phyloP scores from a whole-genome alignment of 1,139 yeast species.

The Insectozyma bohioensis region DNA sequence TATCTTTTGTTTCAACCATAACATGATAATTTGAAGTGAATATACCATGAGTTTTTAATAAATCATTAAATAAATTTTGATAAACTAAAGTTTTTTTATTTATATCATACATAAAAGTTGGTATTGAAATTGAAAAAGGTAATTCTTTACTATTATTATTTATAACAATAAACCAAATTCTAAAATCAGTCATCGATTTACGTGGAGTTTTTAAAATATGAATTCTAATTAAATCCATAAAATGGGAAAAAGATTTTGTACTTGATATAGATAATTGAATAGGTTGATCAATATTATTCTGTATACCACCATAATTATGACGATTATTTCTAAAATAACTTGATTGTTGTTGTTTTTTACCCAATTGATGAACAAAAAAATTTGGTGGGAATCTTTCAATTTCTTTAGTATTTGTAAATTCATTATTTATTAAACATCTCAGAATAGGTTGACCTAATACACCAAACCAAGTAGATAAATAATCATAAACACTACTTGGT shows the following conservation, averaged over 20 bases:
- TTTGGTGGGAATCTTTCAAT: slow-evolving; percentile 55
- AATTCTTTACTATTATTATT: slow-evolving; percentile 21
- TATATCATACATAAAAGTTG: slow-evolving; percentile 32
- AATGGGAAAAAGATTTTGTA: slow-evolving; percentile 35
- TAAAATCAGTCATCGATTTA: slow-evolving; percentile 19
- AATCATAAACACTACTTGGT: slow-evolving; percentile 41
- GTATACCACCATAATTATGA: slow-evolving; percentile 13
- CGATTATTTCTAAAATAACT: slow-evolving; percentile 14
- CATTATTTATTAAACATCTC: slow-evolving; percentile 43
- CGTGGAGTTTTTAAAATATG: slow-evolving; percentile 20
- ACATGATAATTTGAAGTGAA: slow-evolving; percentile 31
- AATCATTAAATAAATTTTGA: slow-evolving; percentile 22
- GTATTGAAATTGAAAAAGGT: slow-evolving; percentile 25
- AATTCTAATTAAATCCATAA: slow-evolving; percentile 26
- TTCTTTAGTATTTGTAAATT: slow-evolving; percentile 34
- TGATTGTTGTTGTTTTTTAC: slow-evolving; percentile 20
- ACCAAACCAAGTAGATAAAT: slow-evolving; percentile 57
- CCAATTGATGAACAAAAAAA: slow-evolving; percentile 52
- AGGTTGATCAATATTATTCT: slow-evolving; percentile 14
- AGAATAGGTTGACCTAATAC: slow-evolving; percentile 43
- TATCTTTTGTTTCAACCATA: slow-evolving; percentile 33
- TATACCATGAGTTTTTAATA: slow-evolving; percentile 35
- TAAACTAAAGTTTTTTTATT: slow-evolving; percentile 31
- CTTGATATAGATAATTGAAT: slow-evolving; percentile 26
- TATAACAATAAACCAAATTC: slow-evolving; percentile 42